Conservation (phyloP, 768 basidiomycete species). For the Psilocybe sp. region DNA sequence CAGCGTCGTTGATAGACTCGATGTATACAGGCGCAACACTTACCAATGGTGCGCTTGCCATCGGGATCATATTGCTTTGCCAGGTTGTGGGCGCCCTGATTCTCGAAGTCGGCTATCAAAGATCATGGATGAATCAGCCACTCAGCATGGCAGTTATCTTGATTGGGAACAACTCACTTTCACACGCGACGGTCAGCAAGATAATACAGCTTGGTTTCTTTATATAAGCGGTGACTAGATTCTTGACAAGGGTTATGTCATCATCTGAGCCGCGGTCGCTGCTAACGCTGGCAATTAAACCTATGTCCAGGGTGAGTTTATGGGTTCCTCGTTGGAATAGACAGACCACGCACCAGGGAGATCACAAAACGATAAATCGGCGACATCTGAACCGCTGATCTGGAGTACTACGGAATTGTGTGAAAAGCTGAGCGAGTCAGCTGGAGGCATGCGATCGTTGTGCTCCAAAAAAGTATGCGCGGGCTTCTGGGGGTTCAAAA, state of each 20-base stretch:
- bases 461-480: slow-evolving; percentile 37
- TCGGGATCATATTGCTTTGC: slow-evolving; percentile 59
- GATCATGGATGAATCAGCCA: background rate
- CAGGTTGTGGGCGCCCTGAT: slow-evolving; percentile 68
- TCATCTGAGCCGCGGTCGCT: slow-evolving; percentile 39
- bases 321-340: no score
- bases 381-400: slow-evolving; percentile 57
- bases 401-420: slow-evolving; percentile 54
- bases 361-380: slow-evolving; percentile 65
- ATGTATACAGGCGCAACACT: slow-evolving; percentile 10
- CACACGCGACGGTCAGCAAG: slow-evolving; percentile 37
- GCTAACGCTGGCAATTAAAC: slow-evolving; percentile 57
- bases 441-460: slow-evolving; percentile 21
- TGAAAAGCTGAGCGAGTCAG: slow-evolving; percentile 41
- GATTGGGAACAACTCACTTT: slow-evolving; percentile 5
- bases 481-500: slow-evolving; percentile 51
- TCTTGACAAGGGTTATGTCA: slow-evolving; percentile 65
- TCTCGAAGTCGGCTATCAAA: slow-evolving; percentile 72
- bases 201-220: slow-evolving; percentile 59
- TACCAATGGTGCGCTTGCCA: slow-evolving; percentile 71
- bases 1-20: background rate
- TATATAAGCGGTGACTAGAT: slow-evolving; percentile 59
- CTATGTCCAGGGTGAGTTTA: no score
- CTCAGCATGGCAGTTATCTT: background rate
- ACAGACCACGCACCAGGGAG: slow-evolving; percentile 43